Conservation (phyloP, 1,139 yeast genomes). For the Suhomyces ambrosiae region DNA sequence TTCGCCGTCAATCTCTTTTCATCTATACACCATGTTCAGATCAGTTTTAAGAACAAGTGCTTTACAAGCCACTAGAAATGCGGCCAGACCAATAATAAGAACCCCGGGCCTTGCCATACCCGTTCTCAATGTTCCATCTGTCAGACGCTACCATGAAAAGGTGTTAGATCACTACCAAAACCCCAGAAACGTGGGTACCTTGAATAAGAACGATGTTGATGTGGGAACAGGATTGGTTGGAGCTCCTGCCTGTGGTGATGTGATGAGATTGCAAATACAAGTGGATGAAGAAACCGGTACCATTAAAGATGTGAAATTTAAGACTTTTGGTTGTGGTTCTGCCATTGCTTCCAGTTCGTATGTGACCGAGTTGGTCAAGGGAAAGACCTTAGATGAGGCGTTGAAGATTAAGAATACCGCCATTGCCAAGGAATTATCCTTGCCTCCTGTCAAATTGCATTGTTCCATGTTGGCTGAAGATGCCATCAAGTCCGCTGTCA, state of each 20-base stretch:
- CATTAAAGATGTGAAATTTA: conserved; percentile 92
- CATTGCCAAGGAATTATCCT: conserved; percentile 87
- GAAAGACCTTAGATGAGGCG: conserved; percentile 94
- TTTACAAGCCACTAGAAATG: conserved; percentile 9
- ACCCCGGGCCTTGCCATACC: conserved; percentile 8
- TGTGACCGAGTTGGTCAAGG: conserved; percentile 93
- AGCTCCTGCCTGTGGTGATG: conserved; percentile 99
- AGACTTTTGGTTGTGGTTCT: conserved; percentile 97
- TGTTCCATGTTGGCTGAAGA: conserved; percentile 99
- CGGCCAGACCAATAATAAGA: conserved; percentile 16
- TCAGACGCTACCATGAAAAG: conserved; percentile 64
- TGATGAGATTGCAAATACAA: conserved; percentile 93
- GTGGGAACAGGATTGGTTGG: conserved; percentile 99
- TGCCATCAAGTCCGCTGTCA: conserved; percentile 95
- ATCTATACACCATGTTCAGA: conserved; percentile 9
- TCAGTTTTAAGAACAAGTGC: conserved; percentile 13
- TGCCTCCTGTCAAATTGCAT: conserved; percentile 96
- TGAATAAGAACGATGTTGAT: conserved; percentile 71
- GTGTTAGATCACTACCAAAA: conserved; percentile 90
- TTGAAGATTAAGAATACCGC: conserved; percentile 86
- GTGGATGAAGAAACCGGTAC: conserved; percentile 89
- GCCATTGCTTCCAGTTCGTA: conserved; percentile 96
- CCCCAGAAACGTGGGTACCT: conserved; percentile 94
- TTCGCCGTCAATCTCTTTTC: conserved; percentile 1
- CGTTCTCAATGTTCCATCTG: conserved; percentile 4